phyloP scores from a whole-genome alignment of 139 green algal species.

The Gonium pectorale region DNA sequence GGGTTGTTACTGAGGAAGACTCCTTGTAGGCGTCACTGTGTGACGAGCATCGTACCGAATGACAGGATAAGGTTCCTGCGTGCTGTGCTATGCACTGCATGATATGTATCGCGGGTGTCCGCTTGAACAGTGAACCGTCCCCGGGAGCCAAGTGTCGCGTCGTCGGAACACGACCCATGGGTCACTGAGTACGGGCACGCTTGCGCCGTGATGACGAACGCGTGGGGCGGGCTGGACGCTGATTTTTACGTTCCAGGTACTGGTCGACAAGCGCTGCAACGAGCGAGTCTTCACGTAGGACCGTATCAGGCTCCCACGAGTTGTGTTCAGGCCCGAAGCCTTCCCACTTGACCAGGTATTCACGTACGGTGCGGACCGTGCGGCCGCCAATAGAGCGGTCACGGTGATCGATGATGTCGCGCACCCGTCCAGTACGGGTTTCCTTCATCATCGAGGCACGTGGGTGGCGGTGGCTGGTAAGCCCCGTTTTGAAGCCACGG shows the following conservation, averaged over 20 bases:
- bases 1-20: too few species aligned
- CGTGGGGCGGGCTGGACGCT: too few species aligned
- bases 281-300: background rate
- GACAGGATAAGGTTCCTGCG: too few species aligned
- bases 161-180: too few species aligned
- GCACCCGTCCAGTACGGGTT: background rate
- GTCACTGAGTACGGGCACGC: too few species aligned
- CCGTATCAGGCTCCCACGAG: conserved; percentile 29
- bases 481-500: background rate
- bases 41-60: too few species aligned
- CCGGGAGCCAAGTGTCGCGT: too few species aligned
- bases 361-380: background rate
- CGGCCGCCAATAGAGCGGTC: background rate
- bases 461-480: background rate
- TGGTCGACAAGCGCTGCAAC: background rate
- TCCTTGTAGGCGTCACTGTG: too few species aligned
- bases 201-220: too few species aligned
- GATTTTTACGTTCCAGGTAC: conserved; percentile 4
- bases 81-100: too few species aligned
- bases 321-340: conserved; percentile 45
- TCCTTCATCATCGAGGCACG: background rate
- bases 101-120: too few species aligned
- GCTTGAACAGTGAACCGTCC: too few species aligned
- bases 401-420: background rate
- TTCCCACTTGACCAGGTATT: conserved; percentile 35